These are phyloP conservation scores for Sclerotiophoma versabilis DNA, from an alignment of 2,329 filamentous ascomycete genomes.

Conservation along the genomic window DNA sequence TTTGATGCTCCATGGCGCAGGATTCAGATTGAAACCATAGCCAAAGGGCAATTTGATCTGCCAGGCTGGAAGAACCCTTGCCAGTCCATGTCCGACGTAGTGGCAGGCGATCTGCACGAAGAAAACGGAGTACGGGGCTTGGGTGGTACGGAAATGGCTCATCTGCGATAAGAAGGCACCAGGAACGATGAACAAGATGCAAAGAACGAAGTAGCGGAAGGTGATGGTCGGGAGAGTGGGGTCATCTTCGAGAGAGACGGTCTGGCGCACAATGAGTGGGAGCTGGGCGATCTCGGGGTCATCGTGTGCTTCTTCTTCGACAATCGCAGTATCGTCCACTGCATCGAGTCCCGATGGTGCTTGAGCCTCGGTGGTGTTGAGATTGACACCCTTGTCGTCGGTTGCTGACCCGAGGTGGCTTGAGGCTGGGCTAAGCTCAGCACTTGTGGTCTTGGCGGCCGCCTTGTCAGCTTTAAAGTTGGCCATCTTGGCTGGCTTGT, in stretches of 20 bases:
- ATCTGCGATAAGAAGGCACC: conserved; percentile 66
- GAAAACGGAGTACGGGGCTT: conserved; percentile 66
- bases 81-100: conserved; percentile 62
- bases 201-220: conserved; percentile 66
- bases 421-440: conserved; percentile 19
- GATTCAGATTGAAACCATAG: conserved; percentile 62
- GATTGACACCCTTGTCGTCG: conserved; percentile 1
- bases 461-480: conserved; percentile 21
- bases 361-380: conserved; percentile 9
- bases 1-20: conserved; percentile 64
- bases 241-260: conserved; percentile 66
- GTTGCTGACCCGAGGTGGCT: conserved; percentile 9
- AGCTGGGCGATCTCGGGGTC: conserved; percentile 53
- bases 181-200: conserved; percentile 62
- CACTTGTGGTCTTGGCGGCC: conserved; percentile 20
- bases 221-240: conserved; percentile 63
- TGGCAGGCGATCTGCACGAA: conserved; percentile 67
- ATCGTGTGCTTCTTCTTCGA: conserved; percentile 30
- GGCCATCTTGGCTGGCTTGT: conserved; percentile 13
- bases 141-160: conserved; percentile 64
- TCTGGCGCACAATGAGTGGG: conserved; percentile 62
- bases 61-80: conserved; percentile 59
- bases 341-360: conserved; percentile 5
- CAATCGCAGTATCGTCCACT: conserved; percentile 14
- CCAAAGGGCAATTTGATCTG: conserved; percentile 56